Evolutionary conservation across 495 filamentous ascomycete genomes (phyloP).

Genomic region (Physcia stellaris): DNA sequence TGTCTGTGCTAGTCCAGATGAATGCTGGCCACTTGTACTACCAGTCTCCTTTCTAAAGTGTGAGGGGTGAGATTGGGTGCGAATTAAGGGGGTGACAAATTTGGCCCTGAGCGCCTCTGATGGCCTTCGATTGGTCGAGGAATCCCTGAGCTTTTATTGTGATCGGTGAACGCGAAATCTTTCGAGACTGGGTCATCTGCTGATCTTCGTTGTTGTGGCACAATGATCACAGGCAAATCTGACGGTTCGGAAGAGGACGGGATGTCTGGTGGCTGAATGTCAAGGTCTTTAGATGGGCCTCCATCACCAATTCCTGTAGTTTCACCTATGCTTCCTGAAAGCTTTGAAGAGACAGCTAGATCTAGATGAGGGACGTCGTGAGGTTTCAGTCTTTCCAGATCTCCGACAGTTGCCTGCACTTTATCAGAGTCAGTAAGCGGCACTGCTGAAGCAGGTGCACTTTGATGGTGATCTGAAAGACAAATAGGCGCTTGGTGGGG

Average conservation of each 20-base stretch:
- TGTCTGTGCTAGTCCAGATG: no score
- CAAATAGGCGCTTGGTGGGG: conserved; percentile 7
- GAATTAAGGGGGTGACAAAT: conserved; percentile 52
- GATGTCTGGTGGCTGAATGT: no score
- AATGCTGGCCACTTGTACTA: no score
- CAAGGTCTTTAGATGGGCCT: neutral
- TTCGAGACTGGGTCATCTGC: conserved; percentile 11
- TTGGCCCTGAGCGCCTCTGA: conserved; percentile 23
- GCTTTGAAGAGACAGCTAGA: conserved; percentile 42
- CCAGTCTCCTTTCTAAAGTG: no score
- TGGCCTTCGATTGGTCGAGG: conserved; percentile 35
- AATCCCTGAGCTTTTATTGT: conserved; percentile 29
- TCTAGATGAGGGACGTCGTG: conserved; percentile 58
- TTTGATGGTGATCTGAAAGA: neutral
- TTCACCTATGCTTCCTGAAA: neutral
- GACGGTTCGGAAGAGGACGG: neutral
- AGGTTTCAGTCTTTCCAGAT: conserved; percentile 4
- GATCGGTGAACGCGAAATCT: neutral
- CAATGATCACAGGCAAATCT: neutral
- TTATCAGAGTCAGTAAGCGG: conserved; percentile 1
- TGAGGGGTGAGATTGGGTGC: conserved; percentile 58
- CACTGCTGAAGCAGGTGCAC: conserved; percentile 4
- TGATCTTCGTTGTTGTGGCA: conserved; percentile 11
- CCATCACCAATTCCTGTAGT: neutral
- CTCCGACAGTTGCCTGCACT: neutral